These are phyloP conservation scores for Alternaria novae-zelandiae DNA, from an alignment of 2,329 filamentous ascomycete species.

Conservation along the genomic window DNA sequence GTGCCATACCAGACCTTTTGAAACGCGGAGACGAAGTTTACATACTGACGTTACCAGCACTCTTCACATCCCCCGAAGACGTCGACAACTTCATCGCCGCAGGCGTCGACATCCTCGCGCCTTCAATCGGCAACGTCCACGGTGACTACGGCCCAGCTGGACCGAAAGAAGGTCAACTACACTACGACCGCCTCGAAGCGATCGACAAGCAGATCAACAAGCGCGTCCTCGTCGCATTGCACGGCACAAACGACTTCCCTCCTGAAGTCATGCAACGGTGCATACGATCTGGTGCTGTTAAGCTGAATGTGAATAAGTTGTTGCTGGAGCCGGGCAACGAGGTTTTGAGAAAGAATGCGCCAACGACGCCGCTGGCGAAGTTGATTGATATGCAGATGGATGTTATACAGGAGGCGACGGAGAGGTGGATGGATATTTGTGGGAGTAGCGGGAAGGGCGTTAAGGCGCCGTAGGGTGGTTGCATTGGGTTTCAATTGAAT, in stretches of 20 bases:
- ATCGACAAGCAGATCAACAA: slow-evolving; percentile 44
- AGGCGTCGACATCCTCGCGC: slow-evolving; percentile 75
- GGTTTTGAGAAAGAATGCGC: slow-evolving; percentile 50
- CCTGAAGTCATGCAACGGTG: slow-evolving; percentile 59
- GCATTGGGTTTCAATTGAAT: too few relatives aligned
- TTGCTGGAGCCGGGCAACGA: slow-evolving; percentile 56
- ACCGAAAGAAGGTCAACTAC: slow-evolving; percentile 38
- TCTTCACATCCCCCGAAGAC: slow-evolving; percentile 71
- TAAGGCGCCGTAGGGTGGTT: not conserved
- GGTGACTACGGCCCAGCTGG: slow-evolving; percentile 73
- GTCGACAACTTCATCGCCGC: slow-evolving; percentile 72
- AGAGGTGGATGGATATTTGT: slow-evolving; percentile 58
- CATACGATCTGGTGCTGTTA: slow-evolving; percentile 60
- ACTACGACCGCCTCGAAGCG: slow-evolving; percentile 38
- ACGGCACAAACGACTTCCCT: slow-evolving; percentile 64
- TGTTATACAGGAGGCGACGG: slow-evolving; percentile 51
- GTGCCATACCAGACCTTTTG: not conserved
- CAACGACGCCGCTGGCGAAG: slow-evolving; percentile 34
- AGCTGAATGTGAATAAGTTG: slow-evolving; percentile 65
- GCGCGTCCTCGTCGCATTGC: slow-evolving; percentile 59
- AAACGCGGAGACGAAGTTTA: not conserved
- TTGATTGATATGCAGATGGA: slow-evolving; percentile 57
- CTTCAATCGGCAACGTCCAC: slow-evolving; percentile 77
- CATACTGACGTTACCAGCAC: slow-evolving; percentile 22
- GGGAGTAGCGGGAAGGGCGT: slow-evolving; percentile 55